Evolutionary conservation across 805 yeast genomes (phyloP).

Genomic region (Starmerella bombicola): DNA sequence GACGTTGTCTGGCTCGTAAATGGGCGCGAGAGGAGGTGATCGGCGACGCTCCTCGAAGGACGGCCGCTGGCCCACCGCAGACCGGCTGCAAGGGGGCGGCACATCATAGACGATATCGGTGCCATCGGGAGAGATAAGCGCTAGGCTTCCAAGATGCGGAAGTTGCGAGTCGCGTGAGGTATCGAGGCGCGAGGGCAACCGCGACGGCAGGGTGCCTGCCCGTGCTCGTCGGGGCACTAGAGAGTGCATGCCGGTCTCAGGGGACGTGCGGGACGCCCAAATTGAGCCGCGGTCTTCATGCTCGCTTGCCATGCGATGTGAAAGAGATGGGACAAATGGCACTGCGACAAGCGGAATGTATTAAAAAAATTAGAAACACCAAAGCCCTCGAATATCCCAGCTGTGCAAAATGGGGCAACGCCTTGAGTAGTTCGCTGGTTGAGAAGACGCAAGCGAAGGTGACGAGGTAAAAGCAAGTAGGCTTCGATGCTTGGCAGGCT

Average conservation of each 20-base stretch:
- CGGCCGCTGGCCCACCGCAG: slow-evolving; percentile 22
- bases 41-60: neutral
- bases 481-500: too few species aligned
- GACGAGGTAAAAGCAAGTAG: too few species aligned
- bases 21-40: slow-evolving; percentile 18
- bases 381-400: too few species aligned
- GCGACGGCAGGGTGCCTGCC: slow-evolving; percentile 69
- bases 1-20: slow-evolving; percentile 12
- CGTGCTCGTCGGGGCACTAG: slow-evolving; percentile 40
- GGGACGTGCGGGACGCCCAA: slow-evolving; percentile 13
- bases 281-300: slow-evolving; percentile 13
- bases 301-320: neutral
- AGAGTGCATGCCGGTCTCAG: slow-evolving; percentile 9
- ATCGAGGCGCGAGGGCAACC: slow-evolving; percentile 29
- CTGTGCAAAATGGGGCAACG: too few species aligned
- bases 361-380: too few species aligned
- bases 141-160: slow-evolving; percentile 27
- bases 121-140: slow-evolving; percentile 26
- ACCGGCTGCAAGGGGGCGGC: slow-evolving; percentile 24
- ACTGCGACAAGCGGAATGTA: too few species aligned
- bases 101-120: slow-evolving; percentile 13
- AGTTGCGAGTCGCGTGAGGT: slow-evolving; percentile 3
- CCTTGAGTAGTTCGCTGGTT: too few species aligned
- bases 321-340: neutral
- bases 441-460: too few species aligned